Evolutionary conservation across 202 grass and related monocot genomes (phyloP).

Genomic region (Zoysia matrella): DNA sequence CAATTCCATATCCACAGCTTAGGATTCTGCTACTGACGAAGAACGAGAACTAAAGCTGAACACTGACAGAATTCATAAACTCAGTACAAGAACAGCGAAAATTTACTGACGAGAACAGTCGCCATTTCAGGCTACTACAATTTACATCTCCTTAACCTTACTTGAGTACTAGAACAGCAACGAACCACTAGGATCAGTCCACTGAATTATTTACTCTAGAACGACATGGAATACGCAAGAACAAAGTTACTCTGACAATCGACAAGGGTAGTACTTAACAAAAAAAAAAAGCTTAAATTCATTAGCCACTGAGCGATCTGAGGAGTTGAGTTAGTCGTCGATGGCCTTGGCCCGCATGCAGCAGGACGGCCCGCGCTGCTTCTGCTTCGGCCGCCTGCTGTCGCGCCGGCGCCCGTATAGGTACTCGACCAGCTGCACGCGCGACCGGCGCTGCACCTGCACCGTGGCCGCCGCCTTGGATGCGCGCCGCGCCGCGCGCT

Average conservation of each 20-base stretch:
- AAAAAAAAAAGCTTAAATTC: not conserved
- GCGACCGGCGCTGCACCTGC: conserved; percentile 59
- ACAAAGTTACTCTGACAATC: conserved; percentile 38
- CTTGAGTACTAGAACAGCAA: not conserved
- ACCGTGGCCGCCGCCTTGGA: conserved; percentile 22
- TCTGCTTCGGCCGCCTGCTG: too few relatives aligned
- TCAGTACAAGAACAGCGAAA: not conserved
- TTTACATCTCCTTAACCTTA: conserved; percentile 37
- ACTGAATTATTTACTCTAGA: conserved; percentile 56
- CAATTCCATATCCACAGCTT: not conserved
- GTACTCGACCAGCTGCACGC: not conserved
- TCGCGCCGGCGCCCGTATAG: too few relatives aligned
- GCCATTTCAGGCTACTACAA: conserved; percentile 39
- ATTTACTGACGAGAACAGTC: conserved; percentile 15
- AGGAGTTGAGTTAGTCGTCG: conserved; percentile 51
- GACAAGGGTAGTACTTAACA: not conserved
- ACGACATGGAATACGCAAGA: not conserved
- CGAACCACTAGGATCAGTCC: conserved; percentile 43
- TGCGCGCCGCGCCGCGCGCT: conserved; percentile 19
- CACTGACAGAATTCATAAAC: not conserved
- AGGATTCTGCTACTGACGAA: not conserved
- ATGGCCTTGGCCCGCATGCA: conserved; percentile 78
- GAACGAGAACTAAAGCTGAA: not conserved
- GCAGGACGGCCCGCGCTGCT: not conserved
- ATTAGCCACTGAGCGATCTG: not conserved